Evolutionary conservation across 345 rosid species (phyloP).

Genomic region (Brassica juncea): DNA sequence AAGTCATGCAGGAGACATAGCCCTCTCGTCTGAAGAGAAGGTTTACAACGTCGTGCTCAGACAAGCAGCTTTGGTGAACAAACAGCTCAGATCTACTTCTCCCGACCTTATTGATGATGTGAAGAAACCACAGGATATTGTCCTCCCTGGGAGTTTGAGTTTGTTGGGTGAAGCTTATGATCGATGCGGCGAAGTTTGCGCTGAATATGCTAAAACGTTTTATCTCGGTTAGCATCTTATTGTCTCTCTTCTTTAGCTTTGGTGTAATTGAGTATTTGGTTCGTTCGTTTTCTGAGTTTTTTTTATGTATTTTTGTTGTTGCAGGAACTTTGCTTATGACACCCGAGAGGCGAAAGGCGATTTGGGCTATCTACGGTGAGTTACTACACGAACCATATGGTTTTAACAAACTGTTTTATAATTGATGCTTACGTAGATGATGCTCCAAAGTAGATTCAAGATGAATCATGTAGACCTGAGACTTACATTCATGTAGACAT

Average conservation of each 20-base stretch:
- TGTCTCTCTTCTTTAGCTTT: conserved; percentile 1
- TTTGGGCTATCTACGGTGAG: conserved; percentile 82
- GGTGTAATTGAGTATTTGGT: background rate
- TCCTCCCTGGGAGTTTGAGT: conserved; percentile 55
- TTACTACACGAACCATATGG: background rate
- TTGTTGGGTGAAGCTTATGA: conserved; percentile 75
- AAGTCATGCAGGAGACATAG: conserved; percentile 60
- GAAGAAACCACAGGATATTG: conserved; percentile 51
- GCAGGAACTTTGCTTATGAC: conserved; percentile 81
- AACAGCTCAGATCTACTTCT: conserved; percentile 46
- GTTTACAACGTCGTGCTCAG: conserved; percentile 74
- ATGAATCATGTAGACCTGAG: background rate
- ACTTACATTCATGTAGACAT: conserved; percentile 9
- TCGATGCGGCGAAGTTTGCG: conserved; percentile 80
- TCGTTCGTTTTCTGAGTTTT: conserved; percentile 5
- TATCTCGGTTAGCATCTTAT: conserved; percentile 56
- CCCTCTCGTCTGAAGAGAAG: conserved; percentile 73
- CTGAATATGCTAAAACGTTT: conserved; percentile 82
- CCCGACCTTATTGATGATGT: conserved; percentile 52
- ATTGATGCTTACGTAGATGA: background rate
- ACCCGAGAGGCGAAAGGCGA: conserved; percentile 64
- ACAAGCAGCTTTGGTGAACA: conserved; percentile 81
- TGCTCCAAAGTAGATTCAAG: conserved; percentile 1
- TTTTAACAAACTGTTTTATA: background rate
- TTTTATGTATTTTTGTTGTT: conserved; percentile 20